Base-by-base conservation (phyloP, 495 filamentous ascomycete species). In the Hyaloscypha variabilis region DNA sequence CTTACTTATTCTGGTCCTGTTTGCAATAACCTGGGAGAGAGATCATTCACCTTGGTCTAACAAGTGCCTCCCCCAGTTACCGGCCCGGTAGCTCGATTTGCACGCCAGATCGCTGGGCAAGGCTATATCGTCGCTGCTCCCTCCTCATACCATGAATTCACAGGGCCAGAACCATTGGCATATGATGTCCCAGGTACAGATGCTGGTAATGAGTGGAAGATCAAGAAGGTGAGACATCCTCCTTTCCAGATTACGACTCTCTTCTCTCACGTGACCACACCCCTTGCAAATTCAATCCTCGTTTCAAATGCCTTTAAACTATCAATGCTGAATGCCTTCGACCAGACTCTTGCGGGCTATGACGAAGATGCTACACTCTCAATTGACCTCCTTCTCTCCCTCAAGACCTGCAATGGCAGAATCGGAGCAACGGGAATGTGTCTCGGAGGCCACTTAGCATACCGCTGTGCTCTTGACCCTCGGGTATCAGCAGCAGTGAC, bases 371-470 rank as follows among this genome's bases (percentile, higher is more conserved):
- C 91, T 25, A 82, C 77, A 25, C 80, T 92, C 49, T 79, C 85
- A n/a, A 88, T 98, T 58, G 86, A 91, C 74, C 78, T 85, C 64
- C 87, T 98, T 6, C 77, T 96, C 50, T 82, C 83, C 17, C 83
- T 96, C 13, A 79, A 83, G 8, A 96, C 91, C 24, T 97, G 94
- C 75, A 96, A 88, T 25, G 93, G 94, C 34, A 85, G 85, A 13
- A 87, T 98, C 60, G 94, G 94, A 50, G 80, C 91, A 2, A 96
- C 93, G 8, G 94, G 94, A 34, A 98, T 98, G 94, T 97, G 94
- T 75, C 87, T 98, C 3, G 94, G 94, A 59, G 94, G 94, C 4
- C 94, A 98, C 75, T 83, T 97, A 25, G 90, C 94, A 49, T 90
- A 92, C 69, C 86, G 94, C 58, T 92, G 90, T 71, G 91, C 88